A percentile compares a stretch with the other conserved stretches of the same genome.
Evolutionary conservation across 495 filamentous ascomycete genomes (phyloP).

Genomic region (Gamarada debralockiae): DNA sequence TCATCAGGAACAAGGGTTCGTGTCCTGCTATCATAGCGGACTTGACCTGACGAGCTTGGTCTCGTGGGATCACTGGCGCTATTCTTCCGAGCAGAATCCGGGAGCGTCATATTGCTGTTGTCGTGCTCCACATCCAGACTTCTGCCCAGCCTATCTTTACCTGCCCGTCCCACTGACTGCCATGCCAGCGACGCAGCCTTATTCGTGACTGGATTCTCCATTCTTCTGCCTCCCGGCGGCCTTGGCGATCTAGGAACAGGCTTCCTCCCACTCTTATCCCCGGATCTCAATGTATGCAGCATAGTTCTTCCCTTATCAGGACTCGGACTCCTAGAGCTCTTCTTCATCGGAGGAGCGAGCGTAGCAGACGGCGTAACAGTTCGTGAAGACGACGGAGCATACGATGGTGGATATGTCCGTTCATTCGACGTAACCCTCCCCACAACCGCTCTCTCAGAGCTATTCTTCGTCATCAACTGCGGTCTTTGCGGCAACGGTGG

Average conservation of each 20-base stretch:
- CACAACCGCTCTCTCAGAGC: conserved; percentile 43
- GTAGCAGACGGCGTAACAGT: conserved; percentile 26
- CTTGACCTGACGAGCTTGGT: conserved; percentile 11
- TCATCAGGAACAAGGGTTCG: conserved; percentile 17
- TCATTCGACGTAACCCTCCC: conserved; percentile 12
- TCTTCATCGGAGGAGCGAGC: conserved; percentile 33
- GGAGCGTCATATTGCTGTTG: conserved; percentile 15
- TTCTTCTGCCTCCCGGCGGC: conserved; percentile 22
- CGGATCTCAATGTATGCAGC: conserved; percentile 71
- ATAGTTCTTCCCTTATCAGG: conserved; percentile 78
- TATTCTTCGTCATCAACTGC: conserved; percentile 39
- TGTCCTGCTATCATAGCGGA: conserved; percentile 24
- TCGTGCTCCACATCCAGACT: conserved; percentile 30
- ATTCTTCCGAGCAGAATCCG: conserved; percentile 16
- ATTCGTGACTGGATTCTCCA: conserved; percentile 55
- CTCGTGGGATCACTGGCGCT: conserved; percentile 13
- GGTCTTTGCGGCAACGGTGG: conserved; percentile 56
- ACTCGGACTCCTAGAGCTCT: conserved; percentile 63
- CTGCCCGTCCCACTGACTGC: conserved; percentile 41
- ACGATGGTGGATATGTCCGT: conserved; percentile 9
- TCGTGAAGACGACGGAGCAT: conserved; percentile 7
- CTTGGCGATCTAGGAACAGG: conserved; percentile 46
- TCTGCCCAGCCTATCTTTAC: conserved; percentile 30
- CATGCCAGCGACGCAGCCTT: conserved; percentile 89
- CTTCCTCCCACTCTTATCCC: conserved; percentile 56